Base-by-base conservation (phyloP, 768 basidiomycete genomes). In the Russula sp. region DNA sequence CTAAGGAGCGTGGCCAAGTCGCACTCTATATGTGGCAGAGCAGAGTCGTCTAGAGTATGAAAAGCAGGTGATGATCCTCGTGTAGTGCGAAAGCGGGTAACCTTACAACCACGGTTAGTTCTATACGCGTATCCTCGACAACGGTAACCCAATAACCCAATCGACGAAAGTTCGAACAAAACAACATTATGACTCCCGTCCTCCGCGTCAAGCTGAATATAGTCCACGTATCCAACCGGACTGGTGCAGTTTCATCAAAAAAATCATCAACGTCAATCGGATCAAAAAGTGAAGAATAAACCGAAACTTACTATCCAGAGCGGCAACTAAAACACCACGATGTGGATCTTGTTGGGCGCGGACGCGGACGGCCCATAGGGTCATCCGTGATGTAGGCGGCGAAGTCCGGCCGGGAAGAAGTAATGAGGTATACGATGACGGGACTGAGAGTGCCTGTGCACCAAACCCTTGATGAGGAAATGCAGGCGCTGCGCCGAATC, bases 141-240 rank as follows among this genome's bases (percentile, higher is more conserved):
- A 44, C 44, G 44, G n/a, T 46, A 22, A 46, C 44, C n/a, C n/a
- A n/a, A n/a, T n/a, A n/a, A n/a, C n/a, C n/a, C n/a, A n/a, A n/a
- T n/a, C n/a, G n/a, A n/a, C n/a, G n/a, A n/a, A n/a, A n/a, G n/a
- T n/a, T n/a, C n/a, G n/a, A n/a, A n/a, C n/a, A n/a, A n/a, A n/a
- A n/a, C n/a, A 13, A 49, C 20, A 30, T 40, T 40, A 64, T 24
- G 53, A 55, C 32, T 38, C 55, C 24, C 49, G 18, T 69, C 68
- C 42, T 69, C 68, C 24, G 62, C 57, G 16, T 69, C 66, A 11
- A 67, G 53, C 16, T 69, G 68, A 53, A 69, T 67, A 55, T 64
- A 69, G 28, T 69, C 59, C 18, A 62, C 68, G 7, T 59, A 57
- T 22, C 40, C 63, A 5, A 46, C 61, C 4, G 66, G 68, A 57